Evolutionary conservation across 768 basidiomycete genomes (phyloP).

Genomic region (Mycena floridula): DNA sequence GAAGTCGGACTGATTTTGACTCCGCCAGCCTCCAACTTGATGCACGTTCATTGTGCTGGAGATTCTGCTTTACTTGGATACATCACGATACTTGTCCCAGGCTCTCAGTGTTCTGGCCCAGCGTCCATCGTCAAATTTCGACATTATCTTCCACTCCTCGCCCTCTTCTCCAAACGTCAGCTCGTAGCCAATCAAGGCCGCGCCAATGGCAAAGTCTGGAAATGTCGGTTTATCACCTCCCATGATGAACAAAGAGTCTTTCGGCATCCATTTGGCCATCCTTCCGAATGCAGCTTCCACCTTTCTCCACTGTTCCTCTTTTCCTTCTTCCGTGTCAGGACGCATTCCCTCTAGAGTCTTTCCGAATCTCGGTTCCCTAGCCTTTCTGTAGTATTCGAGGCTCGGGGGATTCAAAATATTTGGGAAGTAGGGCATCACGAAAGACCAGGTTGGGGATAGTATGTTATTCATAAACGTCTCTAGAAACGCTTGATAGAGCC

Average conservation of each 20-base stretch:
- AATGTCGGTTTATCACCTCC: slow-evolving; percentile 27
- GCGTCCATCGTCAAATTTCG: slow-evolving; percentile 30
- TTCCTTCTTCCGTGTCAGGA: slow-evolving; percentile 20
- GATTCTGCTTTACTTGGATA: no score
- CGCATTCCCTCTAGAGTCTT: slow-evolving; percentile 29
- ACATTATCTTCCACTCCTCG: slow-evolving; percentile 25
- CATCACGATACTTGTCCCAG: no score
- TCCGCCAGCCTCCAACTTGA: no score
- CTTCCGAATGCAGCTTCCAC: slow-evolving; percentile 16
- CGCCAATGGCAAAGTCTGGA: slow-evolving; percentile 28
- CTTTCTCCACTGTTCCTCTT: slow-evolving; percentile 19
- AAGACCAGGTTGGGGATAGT: background rate
- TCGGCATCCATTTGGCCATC: slow-evolving; percentile 24
- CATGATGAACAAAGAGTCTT: slow-evolving; percentile 24
- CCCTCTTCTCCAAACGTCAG: slow-evolving; percentile 17
- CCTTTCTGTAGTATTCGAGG: slow-evolving; percentile 24
- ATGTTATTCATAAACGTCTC: slow-evolving; percentile 1
- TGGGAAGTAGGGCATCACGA: slow-evolving; percentile 9
- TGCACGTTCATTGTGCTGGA: no score
- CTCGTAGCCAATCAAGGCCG: slow-evolving; percentile 28
- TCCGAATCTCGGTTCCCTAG: slow-evolving; percentile 24
- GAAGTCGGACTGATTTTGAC: no score
- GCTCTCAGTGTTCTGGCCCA: no score
- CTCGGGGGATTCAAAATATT: slow-evolving; percentile 20
- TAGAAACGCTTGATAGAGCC: slow-evolving; percentile 17